phyloP scores from a whole-genome alignment of 2,329 filamentous ascomycete genomes.

The Fusarium floridanum region DNA sequence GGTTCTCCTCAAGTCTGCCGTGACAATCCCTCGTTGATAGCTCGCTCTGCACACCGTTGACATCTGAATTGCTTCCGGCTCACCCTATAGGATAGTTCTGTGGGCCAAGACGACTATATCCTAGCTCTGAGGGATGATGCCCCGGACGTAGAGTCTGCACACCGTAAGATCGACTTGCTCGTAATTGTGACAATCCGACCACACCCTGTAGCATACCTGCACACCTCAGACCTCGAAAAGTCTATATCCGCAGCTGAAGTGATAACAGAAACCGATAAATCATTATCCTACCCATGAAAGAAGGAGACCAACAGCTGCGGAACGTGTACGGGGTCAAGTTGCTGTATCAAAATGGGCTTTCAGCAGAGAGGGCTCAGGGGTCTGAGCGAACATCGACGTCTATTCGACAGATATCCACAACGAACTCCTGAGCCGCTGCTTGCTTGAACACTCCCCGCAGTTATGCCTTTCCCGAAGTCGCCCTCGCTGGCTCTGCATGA shows the following conservation, averaged over 20 bases:
- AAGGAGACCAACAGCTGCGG: background rate
- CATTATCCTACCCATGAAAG: background rate
- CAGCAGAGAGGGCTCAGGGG: background rate
- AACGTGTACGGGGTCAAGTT: background rate
- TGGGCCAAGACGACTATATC: background rate
- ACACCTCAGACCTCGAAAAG: background rate
- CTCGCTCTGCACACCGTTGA: no score
- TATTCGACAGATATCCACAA: background rate
- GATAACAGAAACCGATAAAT: background rate
- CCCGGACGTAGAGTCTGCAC: background rate
- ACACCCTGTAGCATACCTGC: background rate
- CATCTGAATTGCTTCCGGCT: background rate
- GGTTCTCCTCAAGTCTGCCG: background rate
- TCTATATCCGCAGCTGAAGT: background rate
- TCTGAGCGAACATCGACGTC: background rate
- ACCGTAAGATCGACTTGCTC: background rate
- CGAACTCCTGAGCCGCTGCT: background rate
- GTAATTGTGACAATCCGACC: background rate
- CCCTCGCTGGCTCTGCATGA: background rate
- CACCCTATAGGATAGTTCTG: background rate
- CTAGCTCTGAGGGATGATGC: background rate
- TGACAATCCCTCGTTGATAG: background rate
- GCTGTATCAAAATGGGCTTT: background rate
- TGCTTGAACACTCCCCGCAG: background rate
- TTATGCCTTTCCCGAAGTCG: background rate